Conservation (phyloP, 1,284 basidiomycete species). For the Rhodotorula glutinis region DNA sequence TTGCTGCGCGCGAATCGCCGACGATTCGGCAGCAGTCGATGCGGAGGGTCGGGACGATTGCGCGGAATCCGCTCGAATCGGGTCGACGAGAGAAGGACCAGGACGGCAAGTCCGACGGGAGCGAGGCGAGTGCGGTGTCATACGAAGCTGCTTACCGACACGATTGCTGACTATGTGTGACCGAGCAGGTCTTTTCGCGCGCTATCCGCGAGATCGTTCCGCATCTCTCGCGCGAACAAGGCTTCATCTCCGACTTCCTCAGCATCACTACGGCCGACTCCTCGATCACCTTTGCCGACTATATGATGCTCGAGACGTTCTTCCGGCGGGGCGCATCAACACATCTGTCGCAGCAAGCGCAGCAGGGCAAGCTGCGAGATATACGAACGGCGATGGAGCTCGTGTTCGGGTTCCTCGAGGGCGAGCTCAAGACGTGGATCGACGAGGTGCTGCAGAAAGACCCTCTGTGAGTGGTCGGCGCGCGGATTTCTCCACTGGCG, state of each 20-base stretch:
- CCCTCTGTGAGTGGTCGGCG: conserved; percentile 60
- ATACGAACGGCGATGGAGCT: conserved; percentile 85
- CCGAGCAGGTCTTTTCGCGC: conserved; percentile 64
- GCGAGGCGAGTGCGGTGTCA: conserved; percentile 57
- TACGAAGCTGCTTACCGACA: neutral
- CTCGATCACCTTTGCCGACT: conserved; percentile 89
- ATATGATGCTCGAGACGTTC: conserved; percentile 89
- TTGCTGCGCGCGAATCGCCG: conserved; percentile 22
- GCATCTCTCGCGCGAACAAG: conserved; percentile 74
- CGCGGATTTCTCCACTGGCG: too few relatives aligned
- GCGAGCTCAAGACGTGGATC: conserved; percentile 78
- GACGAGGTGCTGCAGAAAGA: conserved; percentile 74
- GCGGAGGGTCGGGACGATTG: conserved; percentile 49
- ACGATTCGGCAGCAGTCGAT: conserved; percentile 49
- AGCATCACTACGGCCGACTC: conserved; percentile 74
- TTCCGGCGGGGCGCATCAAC: conserved; percentile 84
- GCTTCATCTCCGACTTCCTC: conserved; percentile 86
- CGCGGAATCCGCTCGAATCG: conserved; percentile 44
- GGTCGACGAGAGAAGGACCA: conserved; percentile 51
- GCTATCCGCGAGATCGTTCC: conserved; percentile 74
- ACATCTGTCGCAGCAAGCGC: conserved; percentile 46
- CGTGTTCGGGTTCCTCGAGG: conserved; percentile 87
- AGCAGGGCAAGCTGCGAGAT: conserved; percentile 67
- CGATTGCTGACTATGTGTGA: neutral
- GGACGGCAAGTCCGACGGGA: conserved; percentile 62